A percentile compares a stretch with the other conserved stretches of the same genome.
These are phyloP conservation scores for Aspergillus ustus DNA, from an alignment of 2,329 filamentous ascomycete species.

Conservation along the genomic window DNA sequence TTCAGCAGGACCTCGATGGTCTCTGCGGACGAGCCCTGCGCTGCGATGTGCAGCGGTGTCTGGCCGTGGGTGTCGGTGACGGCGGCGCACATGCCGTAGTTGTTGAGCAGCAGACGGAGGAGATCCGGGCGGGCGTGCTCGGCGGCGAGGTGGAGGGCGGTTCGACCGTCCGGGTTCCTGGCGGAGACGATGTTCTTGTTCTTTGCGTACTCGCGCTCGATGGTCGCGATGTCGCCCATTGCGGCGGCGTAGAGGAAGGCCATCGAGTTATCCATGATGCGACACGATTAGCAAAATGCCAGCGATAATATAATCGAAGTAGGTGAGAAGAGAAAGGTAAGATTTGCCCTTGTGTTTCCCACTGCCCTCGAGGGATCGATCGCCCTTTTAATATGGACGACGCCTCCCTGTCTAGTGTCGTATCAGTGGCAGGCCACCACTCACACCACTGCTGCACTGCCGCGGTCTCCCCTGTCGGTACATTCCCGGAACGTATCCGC, in stretches of 20 bases:
- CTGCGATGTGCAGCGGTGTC: conserved; percentile 15
- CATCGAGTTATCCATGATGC: not conserved
- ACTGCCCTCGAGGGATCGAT: too few relatives aligned
- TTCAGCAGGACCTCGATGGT: conserved; percentile 11
- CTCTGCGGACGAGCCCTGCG: conserved; percentile 5
- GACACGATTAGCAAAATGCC: not conserved
- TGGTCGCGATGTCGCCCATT: conserved; percentile 1
- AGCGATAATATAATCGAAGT: not conserved
- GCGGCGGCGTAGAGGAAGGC: conserved; percentile 16
- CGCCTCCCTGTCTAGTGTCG: not conserved
- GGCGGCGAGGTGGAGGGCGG: conserved; percentile 19
- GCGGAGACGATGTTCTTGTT: conserved; percentile 8
- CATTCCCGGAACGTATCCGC: not conserved
- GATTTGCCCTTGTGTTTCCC: not conserved
- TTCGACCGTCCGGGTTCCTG: conserved; percentile 5
- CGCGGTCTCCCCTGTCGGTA: not conserved
- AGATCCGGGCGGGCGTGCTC: conserved; percentile 2
- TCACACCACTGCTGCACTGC: not conserved
- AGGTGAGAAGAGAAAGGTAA: not conserved
- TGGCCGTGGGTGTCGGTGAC: conserved; percentile 13
- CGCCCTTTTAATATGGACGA: not conserved
- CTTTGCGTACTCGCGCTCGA: conserved; percentile 1
- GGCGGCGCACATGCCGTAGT: conserved; percentile 1
- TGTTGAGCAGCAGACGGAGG: conserved; percentile 5
- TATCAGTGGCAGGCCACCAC: not conserved